Percentiles rank a stretch among this genome's conserved stretches.
These are phyloP conservation scores for Spirogloea muscicola DNA, from an alignment of 139 green algal genomes.

Conservation along the genomic window DNA sequence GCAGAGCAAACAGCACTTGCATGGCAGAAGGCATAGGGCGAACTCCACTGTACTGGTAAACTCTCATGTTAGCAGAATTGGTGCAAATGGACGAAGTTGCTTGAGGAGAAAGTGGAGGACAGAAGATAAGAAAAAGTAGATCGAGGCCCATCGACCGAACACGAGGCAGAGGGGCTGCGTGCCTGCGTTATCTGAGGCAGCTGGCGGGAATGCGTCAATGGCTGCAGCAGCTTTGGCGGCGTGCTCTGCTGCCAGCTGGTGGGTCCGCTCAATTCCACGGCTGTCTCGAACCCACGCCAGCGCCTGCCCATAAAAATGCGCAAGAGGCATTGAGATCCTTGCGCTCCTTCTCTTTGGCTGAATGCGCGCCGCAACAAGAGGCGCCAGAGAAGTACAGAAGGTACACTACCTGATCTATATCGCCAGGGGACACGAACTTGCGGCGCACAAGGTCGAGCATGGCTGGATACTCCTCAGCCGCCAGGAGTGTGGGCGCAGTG, in stretches of 20 bases:
- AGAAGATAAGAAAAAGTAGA: too few relatives aligned
- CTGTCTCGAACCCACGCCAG: constrained; percentile 59
- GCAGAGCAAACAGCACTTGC: too few relatives aligned
- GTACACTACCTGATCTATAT: constrained; percentile 63
- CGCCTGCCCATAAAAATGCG: constrained; percentile 44
- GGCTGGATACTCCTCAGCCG: constrained; percentile 51
- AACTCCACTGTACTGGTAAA: too few relatives aligned
- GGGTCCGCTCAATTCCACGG: constrained; percentile 64
- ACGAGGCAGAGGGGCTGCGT: too few relatives aligned
- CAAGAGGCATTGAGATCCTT: background rate
- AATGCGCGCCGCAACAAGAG: background rate
- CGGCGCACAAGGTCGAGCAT: constrained; percentile 74
- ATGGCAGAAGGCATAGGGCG: too few relatives aligned
- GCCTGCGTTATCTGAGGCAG: background rate
- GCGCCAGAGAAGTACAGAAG: too few relatives aligned
- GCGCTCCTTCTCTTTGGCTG: background rate
- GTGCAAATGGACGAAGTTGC: too few relatives aligned
- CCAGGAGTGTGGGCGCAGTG: constrained; percentile 79
- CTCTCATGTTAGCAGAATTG: too few relatives aligned
- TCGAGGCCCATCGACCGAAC: too few relatives aligned
- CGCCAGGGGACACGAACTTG: constrained; percentile 73
- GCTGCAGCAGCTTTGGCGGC: constrained; percentile 37
- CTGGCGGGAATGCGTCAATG: constrained; percentile 32
- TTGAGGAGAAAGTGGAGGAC: too few relatives aligned
- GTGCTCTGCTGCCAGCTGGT: constrained; percentile 72